Evolutionary conservation across 306 rosid genomes (phyloP), one percentile per base, ranked within the genome.

Genomic region (Betula pendula): DNA sequence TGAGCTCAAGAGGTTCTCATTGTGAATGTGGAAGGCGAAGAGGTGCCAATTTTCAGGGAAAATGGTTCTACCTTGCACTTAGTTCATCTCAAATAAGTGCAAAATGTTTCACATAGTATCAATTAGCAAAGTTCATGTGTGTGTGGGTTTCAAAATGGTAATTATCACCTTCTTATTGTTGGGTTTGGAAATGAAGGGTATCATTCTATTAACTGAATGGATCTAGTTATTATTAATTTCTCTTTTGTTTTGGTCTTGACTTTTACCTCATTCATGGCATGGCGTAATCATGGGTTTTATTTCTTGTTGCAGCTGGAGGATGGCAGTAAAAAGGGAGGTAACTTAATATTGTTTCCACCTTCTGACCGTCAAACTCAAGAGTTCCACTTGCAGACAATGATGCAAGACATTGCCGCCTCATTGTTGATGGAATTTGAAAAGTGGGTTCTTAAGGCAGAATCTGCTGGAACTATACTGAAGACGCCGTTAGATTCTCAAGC

Each of bases 401-500:
- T 95, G 96, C 99, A 95, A 82, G 99, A 95, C 76, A 87, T 95
- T 66, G 99, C 99, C 17, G 97, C 97, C 0, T 87, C 94, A 2
- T 38, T 95, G 86, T 88, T 95, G 71, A 95, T 95, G 99, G 97
- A 92, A 79, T 92, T 92, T 71, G 99, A 95, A 83, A 95, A 95
- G 45, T 95, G 99, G 99, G 99, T 91, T 79, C 97, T 95, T 81
- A 87, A 92, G 83, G 98, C 96, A 0, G 99, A 95, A 83, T 90
- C 98, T 74, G 88, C 99, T 20, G 99, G 99, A 84, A 89, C 97
- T 77, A 88, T 92, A 79, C 93, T 95, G 75, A 95, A 95, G 91
- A 95, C 98, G 50, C 99, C 99, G 3, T 82, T 95, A 80, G 99
- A 95, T 88, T 95, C 97, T 77, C 99, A 95, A 89, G 96, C 99